Conservation (phyloP, 108 stramenopile species). For the Skeletonema costatum region DNA sequence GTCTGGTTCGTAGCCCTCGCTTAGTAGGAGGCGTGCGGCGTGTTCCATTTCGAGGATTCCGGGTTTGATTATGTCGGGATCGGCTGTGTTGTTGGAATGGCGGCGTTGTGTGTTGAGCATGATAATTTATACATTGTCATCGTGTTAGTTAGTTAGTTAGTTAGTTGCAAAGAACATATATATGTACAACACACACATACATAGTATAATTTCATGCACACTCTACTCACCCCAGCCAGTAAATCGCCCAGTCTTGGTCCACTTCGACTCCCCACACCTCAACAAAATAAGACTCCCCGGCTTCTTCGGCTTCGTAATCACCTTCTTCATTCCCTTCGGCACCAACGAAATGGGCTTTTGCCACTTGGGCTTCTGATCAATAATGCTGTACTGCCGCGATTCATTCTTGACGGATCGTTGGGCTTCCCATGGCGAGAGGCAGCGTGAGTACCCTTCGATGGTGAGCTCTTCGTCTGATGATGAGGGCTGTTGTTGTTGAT, state of each 20-base stretch:
- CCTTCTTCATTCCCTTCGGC: slow-evolving; percentile 2
- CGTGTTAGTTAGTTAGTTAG: not conserved
- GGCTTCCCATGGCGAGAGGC: slow-evolving; percentile 22
- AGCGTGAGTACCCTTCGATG: slow-evolving; percentile 36
- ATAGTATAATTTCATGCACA: not conserved
- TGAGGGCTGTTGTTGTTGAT: not conserved
- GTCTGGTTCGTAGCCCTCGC: slow-evolving; percentile 71
- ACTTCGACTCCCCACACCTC: slow-evolving; percentile 50
- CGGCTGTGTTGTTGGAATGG: slow-evolving; percentile 8
- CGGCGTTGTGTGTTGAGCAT: no score
- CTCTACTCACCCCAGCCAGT: slow-evolving; percentile 51
- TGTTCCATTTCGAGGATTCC: slow-evolving; percentile 56
- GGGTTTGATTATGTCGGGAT: slow-evolving; percentile 52
- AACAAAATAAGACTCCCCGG: slow-evolving; percentile 62
- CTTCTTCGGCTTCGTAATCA: slow-evolving; percentile 15
- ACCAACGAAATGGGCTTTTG: slow-evolving; percentile 10
- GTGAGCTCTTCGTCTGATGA: slow-evolving; percentile 11
- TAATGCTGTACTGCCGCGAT: slow-evolving; percentile 15
- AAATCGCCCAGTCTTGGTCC: slow-evolving; percentile 59
- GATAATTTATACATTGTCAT: no score
- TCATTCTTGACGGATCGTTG: slow-evolving; percentile 13
- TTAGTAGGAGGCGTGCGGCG: slow-evolving; percentile 52
- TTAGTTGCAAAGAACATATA: no score
- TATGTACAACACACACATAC: no score
- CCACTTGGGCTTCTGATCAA: slow-evolving; percentile 35